Evolutionary conservation across 371 early-diverging fungal species (phyloP), one percentile per base, ranked within the genome.

Genomic region (Rhizopus sp.): DNA sequence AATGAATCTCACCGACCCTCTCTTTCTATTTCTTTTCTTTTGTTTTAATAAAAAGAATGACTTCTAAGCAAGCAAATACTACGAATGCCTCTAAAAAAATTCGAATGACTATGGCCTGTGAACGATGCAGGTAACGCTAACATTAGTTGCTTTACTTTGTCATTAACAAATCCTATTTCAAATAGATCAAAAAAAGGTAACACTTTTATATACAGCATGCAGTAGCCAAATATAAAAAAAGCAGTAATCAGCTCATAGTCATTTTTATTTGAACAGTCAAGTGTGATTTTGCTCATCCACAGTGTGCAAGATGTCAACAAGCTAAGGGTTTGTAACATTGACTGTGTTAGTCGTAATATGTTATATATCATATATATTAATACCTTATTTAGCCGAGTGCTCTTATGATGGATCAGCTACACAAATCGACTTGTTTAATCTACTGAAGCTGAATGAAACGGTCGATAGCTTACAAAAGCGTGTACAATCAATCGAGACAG

Each of bases 31-130:
- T 30, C 7, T 13, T 30, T 30, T 13, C 5, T 40, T 29, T 17
- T 31, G n/a, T 12, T 52, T 40, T 15, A 16, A 38, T 17, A n/a
- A 30, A 30, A 15, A 23, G 4, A 33, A 57, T 57, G 57, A 50
- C 44, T 40, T 49, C 55, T n/a, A 53, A 62, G 41, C 56, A 52
- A 53, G 31, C 10, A 29, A 50, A 50, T 17, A 33, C 48, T 31
- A 44, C 55, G 23, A 17, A 16, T 23, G 59, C 72, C 41, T 75
- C 79, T 4, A 78, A 78, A 61, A 69, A 73, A 16, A 64, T 80
- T 46, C 46, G 80, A 55, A 80, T 80, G 80, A 80, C 80, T 13
- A 64, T 80, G 60, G 80, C 80, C n/a, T 80, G 80, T 62, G 80
- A 80, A 41, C 65, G 80, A 30, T 80, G 80, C 69, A 68, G 80